Evolutionary conservation across 352 stramenopile genomes (phyloP), one percentile per base, ranked within the genome.

Genomic region (Globisporangium recalcitrans): DNA sequence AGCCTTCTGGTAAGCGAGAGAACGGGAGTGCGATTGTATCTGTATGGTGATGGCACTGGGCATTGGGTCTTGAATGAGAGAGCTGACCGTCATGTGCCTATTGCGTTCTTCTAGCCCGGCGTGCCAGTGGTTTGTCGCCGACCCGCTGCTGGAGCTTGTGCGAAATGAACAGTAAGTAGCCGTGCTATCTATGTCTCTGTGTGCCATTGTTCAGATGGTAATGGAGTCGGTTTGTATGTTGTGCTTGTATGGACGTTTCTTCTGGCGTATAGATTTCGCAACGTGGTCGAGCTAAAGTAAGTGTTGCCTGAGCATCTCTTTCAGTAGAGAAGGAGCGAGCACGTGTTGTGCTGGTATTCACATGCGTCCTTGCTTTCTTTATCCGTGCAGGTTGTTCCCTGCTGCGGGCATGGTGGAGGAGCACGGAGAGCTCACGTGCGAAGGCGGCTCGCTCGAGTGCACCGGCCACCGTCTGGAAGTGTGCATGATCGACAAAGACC

Each of bases 101-200:
- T 14, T 63, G 57, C 24, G 22, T 21, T 26, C 56, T 10, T 32
- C 14, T 26, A 91, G 85, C 52, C 81, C 85, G 11, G 82, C 85
- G n/a, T 92, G 85, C 38, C 79, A 92, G 73, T 92, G 81, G 82
- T 91, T 89, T 47, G 75, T 92, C 19, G 75, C 74, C 24, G 77
- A 89, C 52, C 82, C 83, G 61, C 60, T 94, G 21, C 60, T 92
- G 38, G 74, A 89, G 57, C 77, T 94, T 53, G 67, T 94, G 49
- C 71, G 75, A 26, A 80, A 80, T 40, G 73, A 87, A 57, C 70
- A 89, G 67, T 87, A 71, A 63, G 77, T 44, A 51, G 1, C 10
- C 40, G 16, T 4, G 27, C 19, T 40, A 3, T 52, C 14, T 55
- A 11, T 24, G 3, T 4, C 4, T 34, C 3, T 7, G 21, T 54